phyloP scores from a whole-genome alignment of 176 grass and related monocot genomes.

The Zea luxurians region DNA sequence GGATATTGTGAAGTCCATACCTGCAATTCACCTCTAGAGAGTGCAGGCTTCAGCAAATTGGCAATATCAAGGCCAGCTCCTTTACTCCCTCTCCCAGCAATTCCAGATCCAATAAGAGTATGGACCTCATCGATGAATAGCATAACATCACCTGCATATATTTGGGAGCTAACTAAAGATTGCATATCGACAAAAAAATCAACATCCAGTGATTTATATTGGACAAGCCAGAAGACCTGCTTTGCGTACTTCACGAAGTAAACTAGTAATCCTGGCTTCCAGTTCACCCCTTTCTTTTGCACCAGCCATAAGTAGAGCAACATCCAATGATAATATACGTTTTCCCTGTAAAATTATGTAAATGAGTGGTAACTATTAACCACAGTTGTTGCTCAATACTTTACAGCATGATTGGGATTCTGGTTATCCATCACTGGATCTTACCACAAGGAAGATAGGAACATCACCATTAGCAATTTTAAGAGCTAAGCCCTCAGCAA shows the following conservation, averaged over 20 bases:
- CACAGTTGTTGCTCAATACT: slow-evolving; percentile 1
- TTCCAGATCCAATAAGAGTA: slow-evolving; percentile 89
- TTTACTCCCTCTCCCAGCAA: slow-evolving; percentile 91
- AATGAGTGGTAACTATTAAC: slow-evolving; percentile 9
- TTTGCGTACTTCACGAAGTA: slow-evolving; percentile 84
- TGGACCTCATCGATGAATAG: slow-evolving; percentile 94
- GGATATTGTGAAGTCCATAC: slow-evolving; percentile 42
- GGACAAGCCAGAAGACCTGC: slow-evolving; percentile 56
- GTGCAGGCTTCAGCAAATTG: slow-evolving; percentile 93
- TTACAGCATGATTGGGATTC: slow-evolving; percentile 1
- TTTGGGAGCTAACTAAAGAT: slow-evolving; percentile 25
- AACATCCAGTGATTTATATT: slow-evolving; percentile 1
- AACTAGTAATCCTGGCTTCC: slow-evolving; percentile 87
- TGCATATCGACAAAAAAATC: slow-evolving; percentile 16
- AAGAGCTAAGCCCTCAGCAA: slow-evolving; percentile 91
- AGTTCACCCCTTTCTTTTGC: slow-evolving; percentile 94
- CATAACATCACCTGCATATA: slow-evolving; percentile 75
- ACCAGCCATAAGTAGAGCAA: slow-evolving; percentile 93
- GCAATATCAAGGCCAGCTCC: slow-evolving; percentile 96
- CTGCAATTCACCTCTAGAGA: slow-evolving; percentile 92
- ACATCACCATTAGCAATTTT: slow-evolving; percentile 70
- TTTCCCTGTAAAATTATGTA: slow-evolving; percentile 55
- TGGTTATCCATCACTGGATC: slow-evolving; percentile 9
- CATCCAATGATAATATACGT: slow-evolving; percentile 88
- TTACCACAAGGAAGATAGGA: slow-evolving; percentile 77